A percentile compares a stretch with the other conserved stretches of the same genome.
Evolutionary conservation across 805 yeast species (phyloP).

Genomic region (Teunomyces stri): DNA sequence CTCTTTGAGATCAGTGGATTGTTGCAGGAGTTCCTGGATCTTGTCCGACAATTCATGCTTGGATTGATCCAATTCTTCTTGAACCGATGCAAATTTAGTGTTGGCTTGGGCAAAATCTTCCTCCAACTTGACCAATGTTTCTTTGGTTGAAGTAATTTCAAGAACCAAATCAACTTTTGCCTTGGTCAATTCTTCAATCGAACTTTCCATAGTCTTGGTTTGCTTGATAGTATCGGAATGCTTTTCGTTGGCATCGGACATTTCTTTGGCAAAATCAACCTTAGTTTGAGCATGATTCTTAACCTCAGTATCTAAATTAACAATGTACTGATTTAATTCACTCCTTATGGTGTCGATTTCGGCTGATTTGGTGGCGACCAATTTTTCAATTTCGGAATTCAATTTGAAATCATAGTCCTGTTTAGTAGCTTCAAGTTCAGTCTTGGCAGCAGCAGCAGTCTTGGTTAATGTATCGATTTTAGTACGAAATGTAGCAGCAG

Average conservation of each 20-base stretch:
- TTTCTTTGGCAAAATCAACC: neutral
- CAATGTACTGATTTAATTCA: neutral
- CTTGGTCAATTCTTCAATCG: neutral
- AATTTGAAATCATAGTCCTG: constrained; percentile 22
- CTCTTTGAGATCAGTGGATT: neutral
- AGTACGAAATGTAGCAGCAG: neutral
- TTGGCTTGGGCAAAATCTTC: constrained; percentile 5
- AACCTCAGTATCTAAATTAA: neutral
- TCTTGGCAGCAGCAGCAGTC: neutral
- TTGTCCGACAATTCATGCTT: neutral
- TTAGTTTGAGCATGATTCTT: neutral
- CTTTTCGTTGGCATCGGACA: neutral
- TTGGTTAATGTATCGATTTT: constrained; percentile 5
- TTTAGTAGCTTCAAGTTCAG: constrained; percentile 8
- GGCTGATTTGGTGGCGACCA: constrained; percentile 21
- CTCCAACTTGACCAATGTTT: neutral
- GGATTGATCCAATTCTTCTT: neutral
- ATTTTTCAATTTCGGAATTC: constrained; percentile 22
- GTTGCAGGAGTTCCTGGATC: neutral
- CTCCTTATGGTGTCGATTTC: constrained; percentile 12
- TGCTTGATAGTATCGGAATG: neutral
- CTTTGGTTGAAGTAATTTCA: neutral
- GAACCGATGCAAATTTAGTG: constrained; percentile 1
- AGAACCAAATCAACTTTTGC: neutral
- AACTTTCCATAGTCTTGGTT: neutral